These are phyloP conservation scores for Penicillium corylophilum DNA, from an alignment of 2,329 filamentous ascomycete genomes.

Conservation along the genomic window DNA sequence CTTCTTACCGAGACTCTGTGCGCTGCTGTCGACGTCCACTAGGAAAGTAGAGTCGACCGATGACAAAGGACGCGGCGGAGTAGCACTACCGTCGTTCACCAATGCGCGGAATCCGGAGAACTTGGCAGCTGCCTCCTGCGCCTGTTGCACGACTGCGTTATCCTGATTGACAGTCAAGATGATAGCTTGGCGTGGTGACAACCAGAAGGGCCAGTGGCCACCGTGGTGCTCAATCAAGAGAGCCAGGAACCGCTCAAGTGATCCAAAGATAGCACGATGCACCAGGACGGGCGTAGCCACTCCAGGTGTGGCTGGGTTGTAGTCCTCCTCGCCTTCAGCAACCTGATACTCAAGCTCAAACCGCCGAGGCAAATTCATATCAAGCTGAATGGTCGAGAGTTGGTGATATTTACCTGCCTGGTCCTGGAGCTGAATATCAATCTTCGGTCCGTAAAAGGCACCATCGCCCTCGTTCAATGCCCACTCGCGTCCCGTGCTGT, in stretches of 20 bases:
- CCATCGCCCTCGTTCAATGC: conserved; percentile 76
- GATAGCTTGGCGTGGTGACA: conserved; percentile 75
- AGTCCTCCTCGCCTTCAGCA: conserved; percentile 42
- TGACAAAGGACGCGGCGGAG: conserved; percentile 40
- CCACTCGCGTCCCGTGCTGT: conserved; percentile 67
- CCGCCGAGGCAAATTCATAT: conserved; percentile 82
- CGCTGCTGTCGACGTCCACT: conserved; percentile 68
- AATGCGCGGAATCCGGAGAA: conserved; percentile 46
- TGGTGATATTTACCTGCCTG: conserved; percentile 83
- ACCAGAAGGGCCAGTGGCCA: conserved; percentile 83
- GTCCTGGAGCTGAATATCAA: conserved; percentile 79
- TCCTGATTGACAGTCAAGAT: conserved; percentile 68
- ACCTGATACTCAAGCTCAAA: conserved; percentile 74
- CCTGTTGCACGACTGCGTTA: conserved; percentile 46
- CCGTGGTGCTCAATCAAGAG: conserved; percentile 80
- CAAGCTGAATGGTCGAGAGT: conserved; percentile 83
- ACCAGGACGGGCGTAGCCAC: conserved; percentile 73
- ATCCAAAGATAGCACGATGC: conserved; percentile 81
- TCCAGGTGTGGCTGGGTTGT: conserved; percentile 49
- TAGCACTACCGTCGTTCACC: conserved; percentile 21
- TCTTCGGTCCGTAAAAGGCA: conserved; percentile 90
- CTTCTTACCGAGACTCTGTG: conserved; percentile 65
- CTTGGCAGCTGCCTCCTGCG: conserved; percentile 50
- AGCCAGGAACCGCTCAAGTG: conserved; percentile 80
- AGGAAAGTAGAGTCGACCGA: conserved; percentile 61